Evolutionary conservation across 164 flowering plant genomes (phyloP), one percentile per base, ranked within the genome.

Genomic region (Liquidambar formosana): DNA sequence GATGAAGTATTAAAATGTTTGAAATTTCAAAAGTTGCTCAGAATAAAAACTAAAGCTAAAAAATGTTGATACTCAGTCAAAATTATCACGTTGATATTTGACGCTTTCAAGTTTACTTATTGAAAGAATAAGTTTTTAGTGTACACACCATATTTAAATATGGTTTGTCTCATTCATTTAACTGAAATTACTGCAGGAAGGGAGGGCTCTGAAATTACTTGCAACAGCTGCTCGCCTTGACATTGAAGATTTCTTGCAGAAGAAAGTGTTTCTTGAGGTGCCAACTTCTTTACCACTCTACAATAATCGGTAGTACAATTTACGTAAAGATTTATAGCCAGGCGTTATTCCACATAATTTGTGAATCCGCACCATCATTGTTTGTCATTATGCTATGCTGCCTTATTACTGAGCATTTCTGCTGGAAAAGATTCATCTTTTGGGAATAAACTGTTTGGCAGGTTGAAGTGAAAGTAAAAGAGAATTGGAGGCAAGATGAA

Each of bases 221-320:
- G 95, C 99, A 68, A 96, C 97, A 45, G 98, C 98, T 70, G 87
- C 99, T 56, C 86, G 99, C 62, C 94, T 92, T 27, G 99, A 96
- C 76, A 90, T 96, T 41, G 99, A 96, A 81, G 97, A 93, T 80
- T 93, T 96, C 79, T 71, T 96, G 76, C 96, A 93, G 78, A 96
- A 96, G 89, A 86, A 93, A 82, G 99, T 96, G 46, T 96, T 58
- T 81, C 92, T 96, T 26, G 99, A 93, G 98, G 99, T 95, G 60
- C 44, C 41, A 61, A 57, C 23, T 65, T 54, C 10, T 16, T 21
- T 25, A 33, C 41, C 41, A 33, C 41, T 33, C 6, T 33, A 6
- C 41, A 33, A 33, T 33, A 33, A 33, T 33, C 6, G 6, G 6
- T 6, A 33, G 6, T 33, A 33, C 41, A 33, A 33, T 33, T 33